Base-by-base conservation (phyloP, 208 protist species). In the Leishmania aethiopica region DNA sequence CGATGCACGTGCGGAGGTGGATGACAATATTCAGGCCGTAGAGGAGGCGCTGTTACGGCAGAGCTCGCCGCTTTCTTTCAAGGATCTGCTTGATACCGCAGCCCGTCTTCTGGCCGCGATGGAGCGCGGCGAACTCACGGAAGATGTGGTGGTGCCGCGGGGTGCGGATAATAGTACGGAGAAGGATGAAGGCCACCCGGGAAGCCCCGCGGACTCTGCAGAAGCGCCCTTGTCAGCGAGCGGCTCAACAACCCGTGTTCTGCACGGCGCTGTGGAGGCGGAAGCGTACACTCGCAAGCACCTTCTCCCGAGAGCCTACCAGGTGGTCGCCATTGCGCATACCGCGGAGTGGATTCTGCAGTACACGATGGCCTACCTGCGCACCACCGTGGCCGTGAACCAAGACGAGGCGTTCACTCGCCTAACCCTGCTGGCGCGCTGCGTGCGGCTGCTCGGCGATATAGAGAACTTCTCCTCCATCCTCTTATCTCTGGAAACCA, bases 281-380 rank as follows among this genome's bases (percentile, higher is more conserved):
- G 81, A 95, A 78, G 66, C 79, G 35, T 96, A 91, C 80, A 84
- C 89, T 5, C 81, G 89, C 25, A 62, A 89, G 60, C 47, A 85
- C 5, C 66, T 98, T 10, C 69, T 95, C 66, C 85, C 87, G 1
- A 69, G 87, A 7, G 87, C 87, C 17, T 88, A 92, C 73, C 53
- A 84, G 17, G 73, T 92, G 3, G 72, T 93, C 49, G 81, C 88
- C 11, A 81, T 85, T 22, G 79, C 90, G 22, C 91, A 98, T 78
- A 88, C 91, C 11, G 92, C 89, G 49, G 90, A 94, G 78, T 98
- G 95, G 95, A 92, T 96, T 81, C 55, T 96, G 64, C 92, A 95
- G 80, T 98, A 96, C 88, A 96, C 93, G 40, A 89, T 96, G 78
- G 86, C 84, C 37, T 98, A 95, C 76, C 81, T 98, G 19, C 88